Evolutionary conservation across 495 filamentous ascomycete genomes (phyloP), one percentile per base, ranked within the genome.

Genomic region (Aspergillus baeticus): DNA sequence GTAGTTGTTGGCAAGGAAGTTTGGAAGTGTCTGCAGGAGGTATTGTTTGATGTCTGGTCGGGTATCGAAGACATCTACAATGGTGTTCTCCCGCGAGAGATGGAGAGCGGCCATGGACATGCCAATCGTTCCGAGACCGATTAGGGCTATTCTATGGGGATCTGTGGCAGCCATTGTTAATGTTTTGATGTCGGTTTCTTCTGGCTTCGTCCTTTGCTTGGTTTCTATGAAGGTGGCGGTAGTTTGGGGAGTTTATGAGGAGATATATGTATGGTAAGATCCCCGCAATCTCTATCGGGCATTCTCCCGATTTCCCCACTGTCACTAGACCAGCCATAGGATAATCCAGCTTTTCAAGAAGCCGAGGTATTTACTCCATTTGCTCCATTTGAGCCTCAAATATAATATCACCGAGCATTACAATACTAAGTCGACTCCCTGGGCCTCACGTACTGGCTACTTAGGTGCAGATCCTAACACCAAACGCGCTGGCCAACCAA

Each of bases 101-200:
- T 85, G 81, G 11, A 84, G 74, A 47, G 81, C 79, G 23, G 78
- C 70, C 71, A 82, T 82, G 23, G 83, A 84, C 46, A 85, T 76
- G 51, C 83, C 83, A 52, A 86, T 85, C 33, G 83, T 85, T 39
- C 82, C 81, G 14, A 76, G 68, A 36, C 82, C 81, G 17, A 85
- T 71, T 26, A 84, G 60, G 26, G 82, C 75, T 51, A 85, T 76
- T 20, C 65, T 60, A 55, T 71, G 69, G 3, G 60, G 61, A 39
- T 54, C 57, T 49, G 59, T 54, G 14, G 35, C 17, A 10, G 63
- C 58, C 67, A 69, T 69, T 13, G 15, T 55, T 42, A 20, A 17
- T 43, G 15, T 38, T n/a, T n/a, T n/a, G n/a, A n/a, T n/a, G n/a
- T n/a, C n/a, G n/a, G n/a, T n/a, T n/a, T n/a, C n/a, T n/a, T n/a